These are phyloP conservation scores for Detonula confervacea DNA, from an alignment of 352 stramenopile species.

Conservation along the genomic window DNA sequence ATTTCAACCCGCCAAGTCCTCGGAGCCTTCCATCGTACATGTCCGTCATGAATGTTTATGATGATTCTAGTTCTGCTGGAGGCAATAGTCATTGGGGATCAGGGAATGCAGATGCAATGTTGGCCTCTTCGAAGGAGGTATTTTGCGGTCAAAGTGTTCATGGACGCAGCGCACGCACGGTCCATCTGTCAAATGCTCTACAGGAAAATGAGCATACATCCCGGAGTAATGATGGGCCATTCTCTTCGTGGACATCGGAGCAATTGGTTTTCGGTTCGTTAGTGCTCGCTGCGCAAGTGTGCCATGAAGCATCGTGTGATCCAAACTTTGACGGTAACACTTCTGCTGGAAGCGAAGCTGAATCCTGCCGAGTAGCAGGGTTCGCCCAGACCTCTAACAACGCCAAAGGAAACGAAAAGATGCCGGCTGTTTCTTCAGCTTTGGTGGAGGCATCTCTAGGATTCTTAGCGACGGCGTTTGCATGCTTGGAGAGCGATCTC, in stretches of 20 bases:
- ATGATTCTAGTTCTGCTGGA: slow-evolving; percentile 13
- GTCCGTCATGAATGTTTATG: slow-evolving; percentile 55
- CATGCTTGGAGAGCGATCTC: slow-evolving; percentile 58
- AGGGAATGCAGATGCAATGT: slow-evolving; percentile 1
- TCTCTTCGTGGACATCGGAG: slow-evolving; percentile 39
- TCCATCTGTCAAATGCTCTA: slow-evolving; percentile 26
- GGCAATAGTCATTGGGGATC: slow-evolving; percentile 7
- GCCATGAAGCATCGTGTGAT: slow-evolving; percentile 27
- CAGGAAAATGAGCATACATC: not conserved
- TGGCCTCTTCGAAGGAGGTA: slow-evolving; percentile 18
- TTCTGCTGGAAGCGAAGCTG: not conserved
- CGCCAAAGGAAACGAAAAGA: slow-evolving; percentile 8
- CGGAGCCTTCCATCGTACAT: slow-evolving; percentile 53
- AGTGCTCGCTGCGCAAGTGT: slow-evolving; percentile 38
- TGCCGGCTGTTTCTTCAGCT: slow-evolving; percentile 11
- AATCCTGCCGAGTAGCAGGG: slow-evolving; percentile 32
- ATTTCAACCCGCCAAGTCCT: slow-evolving; percentile 53
- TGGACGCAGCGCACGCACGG: slow-evolving; percentile 38
- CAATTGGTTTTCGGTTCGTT: slow-evolving; percentile 33
- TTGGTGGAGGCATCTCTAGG: slow-evolving; percentile 52
- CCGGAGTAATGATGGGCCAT: slow-evolving; percentile 8
- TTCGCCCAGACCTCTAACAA: slow-evolving; percentile 13
- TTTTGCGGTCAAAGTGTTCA: slow-evolving; percentile 55
- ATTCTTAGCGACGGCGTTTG: slow-evolving; percentile 55
- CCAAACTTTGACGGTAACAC: slow-evolving; percentile 16